These are phyloP conservation scores for Kwoniella heveanensis DNA, from an alignment of 768 basidiomycete species.

Conservation along the genomic window DNA sequence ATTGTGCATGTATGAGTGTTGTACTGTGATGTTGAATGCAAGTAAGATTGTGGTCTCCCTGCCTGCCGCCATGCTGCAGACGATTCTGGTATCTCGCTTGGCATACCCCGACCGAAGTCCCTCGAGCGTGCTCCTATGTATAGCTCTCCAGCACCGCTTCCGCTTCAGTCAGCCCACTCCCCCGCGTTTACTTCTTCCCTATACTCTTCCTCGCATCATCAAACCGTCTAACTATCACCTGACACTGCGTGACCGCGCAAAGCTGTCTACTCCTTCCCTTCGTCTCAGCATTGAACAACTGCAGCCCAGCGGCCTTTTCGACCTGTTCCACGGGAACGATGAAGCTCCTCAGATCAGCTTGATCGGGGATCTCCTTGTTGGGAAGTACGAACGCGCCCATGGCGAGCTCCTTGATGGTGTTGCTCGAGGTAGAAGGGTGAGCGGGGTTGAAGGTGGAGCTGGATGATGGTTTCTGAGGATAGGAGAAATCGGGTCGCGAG, in stretches of 20 bases:
- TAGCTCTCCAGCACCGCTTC: too few species aligned
- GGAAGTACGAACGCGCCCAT: conserved; percentile 95
- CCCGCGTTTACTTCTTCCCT: conserved; percentile 11
- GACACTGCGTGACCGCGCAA: conserved; percentile 84
- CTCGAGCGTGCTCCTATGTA: too few species aligned
- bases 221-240: conserved; percentile 82
- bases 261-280: conserved; percentile 63
- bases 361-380: conserved; percentile 87
- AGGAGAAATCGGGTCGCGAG: conserved; percentile 66
- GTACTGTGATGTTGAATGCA: too few species aligned
- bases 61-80: too few species aligned
- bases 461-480: conserved; percentile 63
- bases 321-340: conserved; percentile 84
- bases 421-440: conserved; percentile 29
- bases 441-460: conserved; percentile 18
- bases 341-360: conserved; percentile 76
- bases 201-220: conserved; percentile 76
- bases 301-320: conserved; percentile 70
- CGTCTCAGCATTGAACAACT: conserved; percentile 44
- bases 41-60: too few species aligned
- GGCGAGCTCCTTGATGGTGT: conserved; percentile 70
- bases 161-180: too few species aligned
- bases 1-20: too few species aligned
- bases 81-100: too few species aligned
- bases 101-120: too few species aligned